Percentiles rank a stretch among this genome's conserved stretches.
Evolutionary conservation across 805 yeast genomes (phyloP).

Genomic region (Lachancea sp.): DNA sequence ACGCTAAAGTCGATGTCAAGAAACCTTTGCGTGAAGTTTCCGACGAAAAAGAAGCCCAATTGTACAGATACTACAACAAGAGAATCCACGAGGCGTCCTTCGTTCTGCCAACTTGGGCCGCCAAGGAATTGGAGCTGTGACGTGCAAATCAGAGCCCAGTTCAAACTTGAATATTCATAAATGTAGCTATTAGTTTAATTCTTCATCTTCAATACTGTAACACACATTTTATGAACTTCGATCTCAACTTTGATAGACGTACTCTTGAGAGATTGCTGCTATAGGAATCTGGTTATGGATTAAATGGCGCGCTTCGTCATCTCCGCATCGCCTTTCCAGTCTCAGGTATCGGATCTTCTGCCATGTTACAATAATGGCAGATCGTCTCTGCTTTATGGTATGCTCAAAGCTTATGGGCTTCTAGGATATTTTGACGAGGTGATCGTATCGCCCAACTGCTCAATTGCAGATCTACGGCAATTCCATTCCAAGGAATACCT

Average conservation of each 20-base stretch:
- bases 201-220: not conserved
- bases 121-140: constrained; percentile 38
- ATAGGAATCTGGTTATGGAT: not conserved
- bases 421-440: constrained; percentile 22
- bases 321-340: constrained; percentile 25
- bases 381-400: constrained; percentile 22
- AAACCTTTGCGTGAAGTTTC: constrained; percentile 63
- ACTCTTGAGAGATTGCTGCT: too few relatives aligned
- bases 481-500: constrained; percentile 48
- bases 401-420: constrained; percentile 21
- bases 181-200: too few relatives aligned
- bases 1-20: constrained; percentile 53
- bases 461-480: constrained; percentile 35
- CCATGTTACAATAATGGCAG: constrained; percentile 27
- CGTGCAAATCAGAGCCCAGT: not conserved
- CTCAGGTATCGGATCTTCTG: constrained; percentile 29
- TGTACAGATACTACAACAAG: constrained; percentile 77
- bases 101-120: constrained; percentile 88
- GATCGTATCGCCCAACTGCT: constrained; percentile 14
- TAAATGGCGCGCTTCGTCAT: constrained; percentile 21
- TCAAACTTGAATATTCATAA: not conserved
- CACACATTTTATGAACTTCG: too few relatives aligned
- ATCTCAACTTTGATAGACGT: too few relatives aligned
- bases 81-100: constrained; percentile 84
- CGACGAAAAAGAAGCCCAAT: constrained; percentile 52